Evolutionary conservation across 2,329 filamentous ascomycete genomes (phyloP).

Genomic region (Monosporascus sp.): DNA sequence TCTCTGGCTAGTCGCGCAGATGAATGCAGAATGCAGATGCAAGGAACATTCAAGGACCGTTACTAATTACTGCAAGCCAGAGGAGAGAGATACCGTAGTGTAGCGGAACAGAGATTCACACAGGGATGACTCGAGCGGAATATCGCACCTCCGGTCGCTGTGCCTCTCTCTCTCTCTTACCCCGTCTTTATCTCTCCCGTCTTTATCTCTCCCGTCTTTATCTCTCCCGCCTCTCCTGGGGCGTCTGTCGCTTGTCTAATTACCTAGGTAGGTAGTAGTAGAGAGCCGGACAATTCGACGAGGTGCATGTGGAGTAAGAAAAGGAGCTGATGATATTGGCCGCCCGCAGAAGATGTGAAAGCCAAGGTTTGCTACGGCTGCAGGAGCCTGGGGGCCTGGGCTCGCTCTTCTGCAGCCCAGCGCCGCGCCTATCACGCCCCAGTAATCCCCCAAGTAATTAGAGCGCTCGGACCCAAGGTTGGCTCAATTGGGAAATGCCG

Average conservation of each 20-base stretch:
- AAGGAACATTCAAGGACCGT: neutral
- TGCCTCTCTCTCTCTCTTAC: neutral
- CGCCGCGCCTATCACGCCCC: too few relatives aligned
- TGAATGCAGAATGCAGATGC: neutral
- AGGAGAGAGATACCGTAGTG: neutral
- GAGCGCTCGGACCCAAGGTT: too few relatives aligned
- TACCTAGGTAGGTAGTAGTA: neutral
- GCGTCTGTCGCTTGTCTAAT: neutral
- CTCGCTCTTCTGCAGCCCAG: too few relatives aligned
- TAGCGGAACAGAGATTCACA: too few relatives aligned
- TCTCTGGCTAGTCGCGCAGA: neutral
- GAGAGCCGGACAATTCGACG: too few relatives aligned
- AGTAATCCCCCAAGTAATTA: too few relatives aligned
- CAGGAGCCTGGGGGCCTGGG: too few relatives aligned
- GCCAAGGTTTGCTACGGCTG: neutral
- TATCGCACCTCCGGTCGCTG: neutral
- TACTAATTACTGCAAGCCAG: neutral
- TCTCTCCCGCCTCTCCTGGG: neutral
- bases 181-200: neutral
- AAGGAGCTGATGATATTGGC: neutral
- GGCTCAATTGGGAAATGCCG: too few relatives aligned
- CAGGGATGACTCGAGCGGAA: neutral
- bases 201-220: neutral
- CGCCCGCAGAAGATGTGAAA: neutral
- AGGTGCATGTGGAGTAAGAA: neutral